Percentiles rank a stretch among this genome's conserved stretches.
Evolutionary conservation across 495 filamentous ascomycete genomes (phyloP).

Genomic region (Talaromyces trachyspermus): DNA sequence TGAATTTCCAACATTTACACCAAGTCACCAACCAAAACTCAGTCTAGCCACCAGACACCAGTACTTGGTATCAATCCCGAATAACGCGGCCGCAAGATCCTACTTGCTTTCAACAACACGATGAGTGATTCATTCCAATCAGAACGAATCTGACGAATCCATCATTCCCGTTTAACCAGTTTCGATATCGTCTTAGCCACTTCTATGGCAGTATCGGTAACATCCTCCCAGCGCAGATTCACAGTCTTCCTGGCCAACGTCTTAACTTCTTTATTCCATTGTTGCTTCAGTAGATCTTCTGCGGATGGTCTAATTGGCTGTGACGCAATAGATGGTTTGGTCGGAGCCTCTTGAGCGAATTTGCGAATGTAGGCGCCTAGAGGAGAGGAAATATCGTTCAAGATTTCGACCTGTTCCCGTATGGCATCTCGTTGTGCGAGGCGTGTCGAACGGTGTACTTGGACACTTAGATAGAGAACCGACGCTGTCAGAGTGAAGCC

Average conservation of each 20-base stretch:
- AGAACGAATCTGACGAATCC: too few species aligned
- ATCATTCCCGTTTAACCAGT: conserved; percentile 31
- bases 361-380: conserved; percentile 37
- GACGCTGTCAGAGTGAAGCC: conserved; percentile 81
- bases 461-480: conserved; percentile 70
- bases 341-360: conserved; percentile 20
- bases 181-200: conserved; percentile 25
- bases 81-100: too few species aligned
- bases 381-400: conserved; percentile 48
- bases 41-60: too few species aligned
- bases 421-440: conserved; percentile 61
- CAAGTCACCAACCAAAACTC: too few species aligned
- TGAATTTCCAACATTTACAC: too few species aligned
- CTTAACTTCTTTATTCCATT: conserved; percentile 73
- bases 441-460: conserved; percentile 66
- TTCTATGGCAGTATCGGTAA: conserved; percentile 40
- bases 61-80: too few species aligned
- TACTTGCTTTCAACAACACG: not conserved
- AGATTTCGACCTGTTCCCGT: conserved; percentile 57
- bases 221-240: conserved; percentile 53
- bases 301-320: conserved; percentile 42
- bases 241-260: conserved; percentile 58
- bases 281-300: conserved; percentile 63
- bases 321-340: conserved; percentile 26
- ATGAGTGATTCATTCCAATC: not conserved